phyloP scores from a whole-genome alignment of 768 basidiomycete species.

The Tubosaeta sp. region DNA sequence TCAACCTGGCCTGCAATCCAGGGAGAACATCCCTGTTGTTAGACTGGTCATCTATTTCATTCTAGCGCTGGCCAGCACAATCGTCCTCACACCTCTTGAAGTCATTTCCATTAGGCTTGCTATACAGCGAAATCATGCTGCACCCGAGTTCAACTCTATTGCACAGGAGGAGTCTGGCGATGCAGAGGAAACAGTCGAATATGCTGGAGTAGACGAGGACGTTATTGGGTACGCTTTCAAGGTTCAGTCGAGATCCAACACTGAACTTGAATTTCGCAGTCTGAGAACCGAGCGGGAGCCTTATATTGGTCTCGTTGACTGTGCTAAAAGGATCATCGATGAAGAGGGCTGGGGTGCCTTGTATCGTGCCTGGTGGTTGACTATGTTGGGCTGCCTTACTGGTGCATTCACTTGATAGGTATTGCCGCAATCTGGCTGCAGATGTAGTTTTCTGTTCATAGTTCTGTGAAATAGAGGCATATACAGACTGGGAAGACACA shows the following conservation, averaged over 20 bases:
- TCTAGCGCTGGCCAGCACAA: conserved; percentile 53
- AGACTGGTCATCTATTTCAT: conserved; percentile 54
- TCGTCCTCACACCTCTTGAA: conserved; percentile 69
- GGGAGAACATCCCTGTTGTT: conserved; percentile 43
- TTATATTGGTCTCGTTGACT: conserved; percentile 70
- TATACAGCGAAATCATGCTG: conserved; percentile 81
- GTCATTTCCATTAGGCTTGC: conserved; percentile 76
- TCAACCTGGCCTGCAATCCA: conserved; percentile 29
- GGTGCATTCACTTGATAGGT: conserved; percentile 41
- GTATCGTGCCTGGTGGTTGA: conserved; percentile 86
- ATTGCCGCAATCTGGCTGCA: not conserved
- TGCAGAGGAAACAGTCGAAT: conserved; percentile 56
- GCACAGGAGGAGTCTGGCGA: conserved; percentile 70
- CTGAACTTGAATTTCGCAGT: conserved; percentile 33
- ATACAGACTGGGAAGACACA: no score
- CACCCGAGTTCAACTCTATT: conserved; percentile 69
- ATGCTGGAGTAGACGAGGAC: conserved; percentile 69
- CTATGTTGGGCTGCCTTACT: conserved; percentile 55
- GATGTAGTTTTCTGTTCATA: not conserved
- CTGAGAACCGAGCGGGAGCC: conserved; percentile 76
- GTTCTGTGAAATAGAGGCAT: not conserved
- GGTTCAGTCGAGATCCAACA: no score
- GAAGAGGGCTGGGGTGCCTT: conserved; percentile 75
- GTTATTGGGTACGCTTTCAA: conserved; percentile 65
- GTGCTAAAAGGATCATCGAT: conserved; percentile 67